Evolutionary conservation across 768 basidiomycete genomes (phyloP), one percentile per base, ranked within the genome.

Genomic region (Lanmaoa pseudosensibilis): DNA sequence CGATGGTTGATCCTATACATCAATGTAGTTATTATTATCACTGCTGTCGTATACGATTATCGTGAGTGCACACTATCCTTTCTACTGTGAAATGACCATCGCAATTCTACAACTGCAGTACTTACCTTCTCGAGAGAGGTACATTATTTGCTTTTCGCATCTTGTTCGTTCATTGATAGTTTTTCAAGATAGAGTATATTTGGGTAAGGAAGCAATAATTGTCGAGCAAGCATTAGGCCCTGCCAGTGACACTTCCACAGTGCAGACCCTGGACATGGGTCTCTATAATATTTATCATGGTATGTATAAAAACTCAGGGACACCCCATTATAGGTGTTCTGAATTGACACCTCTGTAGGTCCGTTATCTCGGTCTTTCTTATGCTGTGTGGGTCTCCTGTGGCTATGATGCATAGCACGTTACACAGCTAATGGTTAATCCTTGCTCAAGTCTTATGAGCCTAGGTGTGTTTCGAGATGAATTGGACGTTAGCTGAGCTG

Each of bases 71-170:
- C 4, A 9, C 27, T n/a, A 4, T 6, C 8, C n/a, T 1, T 19
- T 6, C 38, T 21, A 19, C n/a, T 13, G 4, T 38, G 49, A 19
- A 33, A 5, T 30, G n/a, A 41, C 16, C 5, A 25, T 25, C 25
- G 21, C 27, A 18, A 50, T 4, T 23, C 33, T 11, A 4, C n/a
- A 3, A 18, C n/a, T 34, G 5, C 19, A 58, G 57, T 47, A n/a
- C 57, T 58, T 36, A 55, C 33, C 25, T 46, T 58, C 16, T 21
- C 54, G 4, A 45, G 33, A n/a, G 57, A 59, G 49, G 57, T 51
- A 46, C 18, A 25, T 41, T 10, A 19, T 23, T 13, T 37, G 27
- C 18, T 5, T 9, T 16, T 13, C 16, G 0, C 10, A 39, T 30
- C 1, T 15, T 13, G 16, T n/a, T 21, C 16, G 4, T 38, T 13